These are phyloP conservation scores for Boechera retrofracta DNA, from an alignment of 345 rosid species.

Conservation along the genomic window DNA sequence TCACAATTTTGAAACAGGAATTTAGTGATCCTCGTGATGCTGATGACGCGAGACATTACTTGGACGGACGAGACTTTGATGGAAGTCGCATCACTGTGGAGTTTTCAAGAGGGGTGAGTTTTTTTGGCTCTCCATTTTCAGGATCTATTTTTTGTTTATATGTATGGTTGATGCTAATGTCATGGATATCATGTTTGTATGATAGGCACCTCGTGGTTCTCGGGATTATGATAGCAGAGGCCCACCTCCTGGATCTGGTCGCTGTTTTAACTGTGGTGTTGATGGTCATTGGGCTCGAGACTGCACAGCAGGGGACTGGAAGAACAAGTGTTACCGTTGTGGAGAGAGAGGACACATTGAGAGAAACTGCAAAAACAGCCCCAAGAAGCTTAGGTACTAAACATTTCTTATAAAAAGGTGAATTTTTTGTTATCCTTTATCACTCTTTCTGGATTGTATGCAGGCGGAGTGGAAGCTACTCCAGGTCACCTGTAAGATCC, in stretches of 20 bases:
- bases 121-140: slow-evolving; percentile 10
- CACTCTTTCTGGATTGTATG: slow-evolving; percentile 4
- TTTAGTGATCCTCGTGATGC: slow-evolving; percentile 95
- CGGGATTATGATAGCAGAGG: slow-evolving; percentile 70
- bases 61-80: slow-evolving; percentile 81
- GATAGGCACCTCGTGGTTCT: slow-evolving; percentile 86
- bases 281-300: slow-evolving; percentile 99
- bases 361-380: slow-evolving; percentile 90
- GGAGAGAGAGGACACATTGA: slow-evolving; percentile 96
- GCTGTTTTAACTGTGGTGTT: slow-evolving; percentile 93
- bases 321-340: slow-evolving; percentile 94
- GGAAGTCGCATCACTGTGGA: slow-evolving; percentile 94
- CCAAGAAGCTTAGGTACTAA: slow-evolving; percentile 50
- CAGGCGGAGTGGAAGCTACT: slow-evolving; percentile 68
- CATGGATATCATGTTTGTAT: slow-evolving; percentile 1
- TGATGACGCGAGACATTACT: slow-evolving; percentile 84
- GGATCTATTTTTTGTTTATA: not conserved
- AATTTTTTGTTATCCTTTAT: not conserved
- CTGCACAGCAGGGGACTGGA: slow-evolving; percentile 98
- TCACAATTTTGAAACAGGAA: slow-evolving; percentile 58
- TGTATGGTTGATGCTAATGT: not conserved
- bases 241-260: slow-evolving; percentile 94
- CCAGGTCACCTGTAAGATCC: slow-evolving; percentile 67
- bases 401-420: not conserved
- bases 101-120: slow-evolving; percentile 81